Percentiles rank a stretch among this genome's conserved stretches.
Evolutionary conservation across 139 green algal genomes (phyloP).

Genomic region (Auxenochlorella pyrenoidosa): DNA sequence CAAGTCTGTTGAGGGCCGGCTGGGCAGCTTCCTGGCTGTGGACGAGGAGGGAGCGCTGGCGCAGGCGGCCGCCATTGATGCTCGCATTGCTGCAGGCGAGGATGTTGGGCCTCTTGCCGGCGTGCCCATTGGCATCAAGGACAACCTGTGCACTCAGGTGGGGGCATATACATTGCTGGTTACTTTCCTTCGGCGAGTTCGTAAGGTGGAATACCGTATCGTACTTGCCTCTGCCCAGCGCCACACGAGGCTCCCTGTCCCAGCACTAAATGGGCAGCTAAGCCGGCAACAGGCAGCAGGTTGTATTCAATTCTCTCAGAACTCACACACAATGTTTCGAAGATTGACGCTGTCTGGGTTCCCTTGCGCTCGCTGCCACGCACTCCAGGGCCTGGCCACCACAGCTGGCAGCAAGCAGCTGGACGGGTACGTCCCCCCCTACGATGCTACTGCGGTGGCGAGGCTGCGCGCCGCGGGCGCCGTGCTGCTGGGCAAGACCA

Average conservation of each 20-base stretch:
- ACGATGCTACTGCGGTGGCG: constrained; percentile 80
- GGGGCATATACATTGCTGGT: no score
- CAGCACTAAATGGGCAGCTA: no score
- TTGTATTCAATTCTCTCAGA: no score
- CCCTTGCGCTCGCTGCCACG: no score
- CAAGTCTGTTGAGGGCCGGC: constrained; percentile 38
- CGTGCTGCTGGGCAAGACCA: constrained; percentile 96
- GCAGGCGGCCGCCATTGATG: constrained; percentile 52
- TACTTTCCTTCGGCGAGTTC: no score
- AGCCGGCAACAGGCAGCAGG: no score
- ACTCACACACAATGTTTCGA: no score
- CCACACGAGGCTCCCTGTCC: no score
- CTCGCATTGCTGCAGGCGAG: constrained; percentile 18
- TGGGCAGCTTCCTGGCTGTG: constrained; percentile 62
- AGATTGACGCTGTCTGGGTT: no score
- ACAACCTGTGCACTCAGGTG: constrained; percentile 92
- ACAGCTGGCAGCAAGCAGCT: constrained; percentile 89
- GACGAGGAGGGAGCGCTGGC: constrained; percentile 37
- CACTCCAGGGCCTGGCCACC: constrained; percentile 79
- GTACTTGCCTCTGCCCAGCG: no score
- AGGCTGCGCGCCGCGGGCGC: constrained; percentile 80
- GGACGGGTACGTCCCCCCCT: constrained; percentile 72
- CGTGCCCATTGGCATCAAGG: constrained; percentile 92
- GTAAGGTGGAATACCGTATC: no score
- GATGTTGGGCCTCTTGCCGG: constrained; percentile 73